Base-by-base conservation (phyloP, 1,284 basidiomycete species). In the Irpex rosettiformis region DNA sequence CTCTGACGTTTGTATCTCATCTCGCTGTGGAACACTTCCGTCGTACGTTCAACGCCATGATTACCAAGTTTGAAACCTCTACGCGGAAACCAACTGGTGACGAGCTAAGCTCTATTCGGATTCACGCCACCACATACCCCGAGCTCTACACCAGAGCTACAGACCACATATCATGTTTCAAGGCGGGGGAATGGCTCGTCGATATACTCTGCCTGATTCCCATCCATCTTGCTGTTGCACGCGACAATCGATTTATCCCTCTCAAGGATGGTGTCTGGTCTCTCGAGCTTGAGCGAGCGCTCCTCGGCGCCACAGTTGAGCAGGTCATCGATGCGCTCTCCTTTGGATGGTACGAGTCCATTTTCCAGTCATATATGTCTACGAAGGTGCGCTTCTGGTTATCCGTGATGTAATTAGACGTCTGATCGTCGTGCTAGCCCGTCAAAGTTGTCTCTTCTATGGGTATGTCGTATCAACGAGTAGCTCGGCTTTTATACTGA, bases 311-410 rank as follows among this genome's bases (percentile, higher is more conserved):
- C 0, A 80, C 84, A 33, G 79, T 86, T n/a, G 76, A 76, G 10
- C 72, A 72, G 28, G 82, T 86, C n/a, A 78, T 84, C 13, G 79
- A 84, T 58, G 75, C 64, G 37, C 65, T 87, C 2, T 79, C 81
- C 0, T 77, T 87, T 57, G 85, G 85, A 1, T 87, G 85, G 85
- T 87, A 85, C 27, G 85, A 87, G 62, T 82, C 81, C 0, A 72
- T 87, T 10, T 82, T 87, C 61, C 78, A 79, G 57, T 84, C 84
- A 0, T 87, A 87, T 58, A 79, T 83, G 79, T 78, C 80, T 0
- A 72, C 73, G 24, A 86, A 81, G 74, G 84, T 79, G 47, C 18
- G 71, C 55, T 2, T 8, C 4, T 29, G 24, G 24, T 43, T 51
- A 3, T 13, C 52, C 52, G 4, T 30, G 56, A 25, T 21, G 11